Percentiles rank a stretch among this genome's conserved stretches.
Evolutionary conservation across 352 stramenopile species (phyloP).

Genomic region (Paralagenidium karlingii): DNA sequence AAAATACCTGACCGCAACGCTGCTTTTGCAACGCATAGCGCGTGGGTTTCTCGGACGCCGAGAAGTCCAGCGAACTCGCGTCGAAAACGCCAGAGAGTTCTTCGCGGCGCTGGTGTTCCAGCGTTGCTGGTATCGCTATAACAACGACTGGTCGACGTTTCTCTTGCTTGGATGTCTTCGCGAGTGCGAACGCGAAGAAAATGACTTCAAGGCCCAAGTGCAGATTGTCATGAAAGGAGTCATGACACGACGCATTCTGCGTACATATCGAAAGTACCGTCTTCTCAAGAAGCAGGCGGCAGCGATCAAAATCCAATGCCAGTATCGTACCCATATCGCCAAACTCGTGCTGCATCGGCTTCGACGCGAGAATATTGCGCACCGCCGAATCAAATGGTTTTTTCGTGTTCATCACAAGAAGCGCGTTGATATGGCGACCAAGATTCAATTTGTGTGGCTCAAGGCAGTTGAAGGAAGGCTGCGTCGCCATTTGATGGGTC

Average conservation of each 20-base stretch:
- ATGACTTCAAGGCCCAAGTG: constrained; percentile 23
- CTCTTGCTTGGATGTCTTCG: constrained; percentile 65
- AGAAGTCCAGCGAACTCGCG: constrained; percentile 11
- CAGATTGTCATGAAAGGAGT: constrained; percentile 23
- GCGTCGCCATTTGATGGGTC: constrained; percentile 19
- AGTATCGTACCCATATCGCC: constrained; percentile 19
- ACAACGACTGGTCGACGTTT: constrained; percentile 79
- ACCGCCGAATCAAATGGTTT: constrained; percentile 74
- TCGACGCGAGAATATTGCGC: constrained; percentile 25
- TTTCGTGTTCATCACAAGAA: constrained; percentile 36
- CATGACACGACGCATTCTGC: constrained; percentile 29
- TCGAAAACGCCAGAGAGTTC: constrained; percentile 24
- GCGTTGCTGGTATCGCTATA: constrained; percentile 64
- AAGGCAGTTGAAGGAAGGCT: constrained; percentile 31
- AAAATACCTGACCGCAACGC: constrained; percentile 16
- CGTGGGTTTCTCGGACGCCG: constrained; percentile 40
- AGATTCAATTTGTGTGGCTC: constrained; percentile 70
- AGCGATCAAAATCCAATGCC: constrained; percentile 32
- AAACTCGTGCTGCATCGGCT: constrained; percentile 12
- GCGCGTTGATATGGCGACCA: constrained; percentile 16
- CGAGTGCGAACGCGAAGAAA: constrained; percentile 52
- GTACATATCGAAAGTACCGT: constrained; percentile 18
- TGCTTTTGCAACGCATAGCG: constrained; percentile 35
- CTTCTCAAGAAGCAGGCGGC: constrained; percentile 10
- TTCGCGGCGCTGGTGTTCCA: constrained; percentile 56